phyloP scores from a whole-genome alignment of 2,329 filamentous ascomycete species.

The Cordyceps militaris region DNA sequence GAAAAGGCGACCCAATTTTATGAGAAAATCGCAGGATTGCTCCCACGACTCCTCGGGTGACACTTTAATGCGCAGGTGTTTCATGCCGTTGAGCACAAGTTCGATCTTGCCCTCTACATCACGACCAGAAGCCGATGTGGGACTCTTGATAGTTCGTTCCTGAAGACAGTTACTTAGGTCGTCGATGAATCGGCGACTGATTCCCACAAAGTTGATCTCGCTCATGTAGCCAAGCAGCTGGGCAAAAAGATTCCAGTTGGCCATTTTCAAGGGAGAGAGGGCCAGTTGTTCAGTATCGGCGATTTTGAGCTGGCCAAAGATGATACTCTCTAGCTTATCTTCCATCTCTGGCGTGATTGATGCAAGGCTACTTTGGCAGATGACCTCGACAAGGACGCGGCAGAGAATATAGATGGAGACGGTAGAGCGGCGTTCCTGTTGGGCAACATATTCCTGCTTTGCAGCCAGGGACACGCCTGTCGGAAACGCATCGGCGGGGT shows the following conservation, averaged over 20 bases:
- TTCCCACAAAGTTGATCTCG: slow-evolving; percentile 78
- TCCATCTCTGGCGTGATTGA: slow-evolving; percentile 88
- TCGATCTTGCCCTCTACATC: slow-evolving; percentile 78
- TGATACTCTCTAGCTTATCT: slow-evolving; percentile 87
- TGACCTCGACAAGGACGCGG: slow-evolving; percentile 87
- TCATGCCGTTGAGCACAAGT: slow-evolving; percentile 84
- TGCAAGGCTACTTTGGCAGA: slow-evolving; percentile 76
- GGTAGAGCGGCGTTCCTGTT: slow-evolving; percentile 82
- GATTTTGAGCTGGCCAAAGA: slow-evolving; percentile 89
- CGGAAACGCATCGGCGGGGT: slow-evolving; percentile 23
- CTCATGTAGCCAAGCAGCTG: slow-evolving; percentile 96
- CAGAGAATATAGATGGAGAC: slow-evolving; percentile 96
- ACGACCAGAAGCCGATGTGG: slow-evolving; percentile 46
- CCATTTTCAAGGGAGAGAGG: slow-evolving; percentile 73
- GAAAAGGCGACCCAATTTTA: slow-evolving; percentile 74
- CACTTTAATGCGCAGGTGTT: slow-evolving; percentile 72
- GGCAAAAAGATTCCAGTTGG: slow-evolving; percentile 93
- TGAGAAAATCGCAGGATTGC: slow-evolving; percentile 82
- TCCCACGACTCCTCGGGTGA: slow-evolving; percentile 71
- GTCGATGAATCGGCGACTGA: slow-evolving; percentile 71
- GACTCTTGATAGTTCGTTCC: slow-evolving; percentile 65
- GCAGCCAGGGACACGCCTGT: slow-evolving; percentile 36
- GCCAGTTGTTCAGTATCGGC: slow-evolving; percentile 76
- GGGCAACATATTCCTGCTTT: slow-evolving; percentile 64
- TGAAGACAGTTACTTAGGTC: slow-evolving; percentile 75